Base-by-base conservation (phyloP, 2,329 filamentous ascomycete species). In the Stachybotrys chlorohalonatus region DNA sequence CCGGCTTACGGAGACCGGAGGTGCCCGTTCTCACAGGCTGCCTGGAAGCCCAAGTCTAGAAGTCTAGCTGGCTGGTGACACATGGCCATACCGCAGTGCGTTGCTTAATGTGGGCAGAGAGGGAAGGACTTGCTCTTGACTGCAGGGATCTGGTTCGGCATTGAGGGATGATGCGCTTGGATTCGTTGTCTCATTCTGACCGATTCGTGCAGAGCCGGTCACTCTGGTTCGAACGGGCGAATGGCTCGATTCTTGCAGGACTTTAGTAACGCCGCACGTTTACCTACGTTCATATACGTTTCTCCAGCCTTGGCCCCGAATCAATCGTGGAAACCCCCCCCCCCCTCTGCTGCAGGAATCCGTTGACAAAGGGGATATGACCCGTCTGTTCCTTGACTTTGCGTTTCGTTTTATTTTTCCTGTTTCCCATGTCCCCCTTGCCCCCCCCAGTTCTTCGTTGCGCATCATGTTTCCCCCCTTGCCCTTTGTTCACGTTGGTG, bases 1-100 rank as follows among this genome's bases (percentile, higher is more conserved):
- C 71, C 66, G 68, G 68, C 64, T 61, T 60, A 60, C 57, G 60
- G 65, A 63, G 64, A 64, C 66, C 67, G 69, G 31, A 70, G 66
- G 67, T 64, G 68, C 13, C 31, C 13, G 31, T n/a, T 11, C 46
- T 47, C 6, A 8, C 46, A 16, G 46, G 7, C 15, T 8, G 46
- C 46, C 46, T 58, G 63, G 62, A 61, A 60, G 63, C 63, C 62
- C 64, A 54, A 59, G 57, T 66, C 61, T 68, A 59, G 62, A 62
- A 64, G 64, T 64, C 63, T 64, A 66, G 64, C 66, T 67, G 66
- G 67, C 65, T 64, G 67, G 65, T 68, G 67, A 61, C 62, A 58
- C 62, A 57, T 61, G 61, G 59, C 60, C 57, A 58, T 67, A 67
- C 62, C 66, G 65, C 66, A 61, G 64, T 66, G 64, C 66, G 65